Conservation (phyloP, 495 filamentous ascomycete species). For the Penicillium taxi region DNA sequence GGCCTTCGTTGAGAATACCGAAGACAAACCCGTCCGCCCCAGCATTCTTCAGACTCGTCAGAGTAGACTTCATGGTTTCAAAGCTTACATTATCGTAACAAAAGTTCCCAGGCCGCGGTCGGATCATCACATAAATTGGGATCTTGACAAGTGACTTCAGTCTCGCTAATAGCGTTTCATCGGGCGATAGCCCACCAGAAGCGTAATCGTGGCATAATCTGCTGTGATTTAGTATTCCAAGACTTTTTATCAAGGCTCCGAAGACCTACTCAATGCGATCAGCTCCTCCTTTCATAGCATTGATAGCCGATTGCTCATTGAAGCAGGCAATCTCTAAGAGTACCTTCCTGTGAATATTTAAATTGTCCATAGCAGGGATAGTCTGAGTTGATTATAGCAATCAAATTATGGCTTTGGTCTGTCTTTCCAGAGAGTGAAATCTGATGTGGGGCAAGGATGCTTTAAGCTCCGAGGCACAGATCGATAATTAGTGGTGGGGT, state of each 20-base stretch:
- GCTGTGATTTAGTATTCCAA: neutral
- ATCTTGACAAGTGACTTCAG: slow-evolving; percentile 25
- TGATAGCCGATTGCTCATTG: slow-evolving; percentile 31
- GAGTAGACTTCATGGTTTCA: slow-evolving; percentile 30
- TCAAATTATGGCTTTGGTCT: no score
- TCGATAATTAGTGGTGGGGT: no score
- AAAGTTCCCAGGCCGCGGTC: slow-evolving; percentile 37
- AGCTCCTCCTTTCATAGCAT: slow-evolving; percentile 33
- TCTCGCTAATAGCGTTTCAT: slow-evolving; percentile 5
- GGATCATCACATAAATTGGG: slow-evolving; percentile 45
- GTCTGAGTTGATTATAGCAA: no score
- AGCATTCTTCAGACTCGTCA: slow-evolving; percentile 21
- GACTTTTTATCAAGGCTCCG: neutral
- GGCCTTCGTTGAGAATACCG: slow-evolving; percentile 26
- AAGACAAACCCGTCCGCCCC: slow-evolving; percentile 47
- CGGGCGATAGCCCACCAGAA: slow-evolving; percentile 19
- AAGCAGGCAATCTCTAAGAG: slow-evolving; percentile 48
- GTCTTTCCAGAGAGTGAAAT: no score
- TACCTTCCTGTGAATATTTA: no score
- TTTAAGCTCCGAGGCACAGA: no score
- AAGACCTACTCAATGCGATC: slow-evolving; percentile 40
- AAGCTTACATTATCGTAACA: slow-evolving; percentile 32
- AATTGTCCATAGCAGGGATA: no score
- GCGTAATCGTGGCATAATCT: slow-evolving; percentile 30
- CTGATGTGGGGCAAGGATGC: no score